phyloP scores from a whole-genome alignment of 768 basidiomycete genomes.

The Pleurotus citrinopileatus region DNA sequence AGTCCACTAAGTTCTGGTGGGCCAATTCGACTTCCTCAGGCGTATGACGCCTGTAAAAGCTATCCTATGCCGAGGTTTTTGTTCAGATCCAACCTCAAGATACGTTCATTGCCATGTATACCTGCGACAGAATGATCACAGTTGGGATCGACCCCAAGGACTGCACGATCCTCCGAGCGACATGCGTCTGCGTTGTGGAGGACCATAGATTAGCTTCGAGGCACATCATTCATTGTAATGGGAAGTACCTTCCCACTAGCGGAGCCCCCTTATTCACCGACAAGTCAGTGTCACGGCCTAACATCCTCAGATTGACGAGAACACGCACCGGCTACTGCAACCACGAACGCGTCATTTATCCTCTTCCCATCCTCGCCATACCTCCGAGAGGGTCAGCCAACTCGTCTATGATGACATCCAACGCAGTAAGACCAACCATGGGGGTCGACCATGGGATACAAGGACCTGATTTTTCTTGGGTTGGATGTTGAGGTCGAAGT shows the following conservation, averaged over 20 bases:
- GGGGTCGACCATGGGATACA: conserved; percentile 81
- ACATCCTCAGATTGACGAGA: neutral
- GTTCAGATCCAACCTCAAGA: neutral
- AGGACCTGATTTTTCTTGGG: conserved; percentile 73
- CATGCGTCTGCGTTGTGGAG: conserved; percentile 75
- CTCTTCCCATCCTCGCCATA: conserved; percentile 74
- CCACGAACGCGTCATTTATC: conserved; percentile 75
- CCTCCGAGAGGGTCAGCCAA: conserved; percentile 37
- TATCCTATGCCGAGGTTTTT: conserved; percentile 54
- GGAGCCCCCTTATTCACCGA: conserved; percentile 70
- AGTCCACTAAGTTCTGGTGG: conserved; percentile 75
- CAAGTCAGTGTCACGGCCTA: conserved; percentile 1
- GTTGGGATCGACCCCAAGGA: conserved; percentile 81
- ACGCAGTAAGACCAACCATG: conserved; percentile 51
- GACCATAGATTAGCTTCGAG: neutral
- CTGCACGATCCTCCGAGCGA: conserved; percentile 78
- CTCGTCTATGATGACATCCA: neutral
- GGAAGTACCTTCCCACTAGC: conserved; percentile 80
- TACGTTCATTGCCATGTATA: too few species aligned
- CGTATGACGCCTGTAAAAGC: conserved; percentile 85
- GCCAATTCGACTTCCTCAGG: conserved; percentile 83
- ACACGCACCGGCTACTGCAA: conserved; percentile 75
- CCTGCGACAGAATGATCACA: conserved; percentile 90
- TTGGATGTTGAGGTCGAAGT: conserved; percentile 23
- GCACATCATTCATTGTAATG: neutral